Evolutionary conservation across 2,329 filamentous ascomycete genomes (phyloP).

Genomic region (Aureobasidium pullulans): DNA sequence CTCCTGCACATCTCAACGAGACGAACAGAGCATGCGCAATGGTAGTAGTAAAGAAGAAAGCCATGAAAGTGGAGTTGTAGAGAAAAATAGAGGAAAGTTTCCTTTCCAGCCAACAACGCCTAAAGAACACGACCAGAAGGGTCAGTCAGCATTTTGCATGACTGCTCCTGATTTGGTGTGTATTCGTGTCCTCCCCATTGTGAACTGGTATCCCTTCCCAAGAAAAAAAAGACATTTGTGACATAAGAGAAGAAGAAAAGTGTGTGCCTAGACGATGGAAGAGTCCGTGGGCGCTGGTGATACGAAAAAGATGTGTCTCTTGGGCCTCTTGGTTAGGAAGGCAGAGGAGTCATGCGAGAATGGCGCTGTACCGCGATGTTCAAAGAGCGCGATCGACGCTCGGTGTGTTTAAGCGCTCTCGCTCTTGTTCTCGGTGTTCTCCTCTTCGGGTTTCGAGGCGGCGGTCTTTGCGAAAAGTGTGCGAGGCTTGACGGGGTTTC

Average conservation of each 20-base stretch:
- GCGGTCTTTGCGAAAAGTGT: constrained; percentile 16
- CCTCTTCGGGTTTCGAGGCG: constrained; percentile 13
- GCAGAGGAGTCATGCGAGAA: neutral
- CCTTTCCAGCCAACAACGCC: neutral
- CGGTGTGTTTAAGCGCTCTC: neutral
- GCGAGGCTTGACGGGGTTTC: constrained; percentile 14
- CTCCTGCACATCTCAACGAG: neutral
- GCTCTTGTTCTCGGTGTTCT: neutral
- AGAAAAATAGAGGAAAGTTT: neutral
- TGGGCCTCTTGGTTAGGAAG: neutral
- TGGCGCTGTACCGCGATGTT: too few species aligned
- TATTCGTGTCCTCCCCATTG: neutral
- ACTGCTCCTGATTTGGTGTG: too few species aligned
- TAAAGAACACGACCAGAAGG: too few species aligned
- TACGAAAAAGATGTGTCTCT: neutral
- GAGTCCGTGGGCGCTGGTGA: neutral
- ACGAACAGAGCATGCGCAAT: neutral
- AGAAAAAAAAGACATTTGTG: neutral
- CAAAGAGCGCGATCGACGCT: neutral
- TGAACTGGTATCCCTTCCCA: neutral
- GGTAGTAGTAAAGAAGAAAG: neutral
- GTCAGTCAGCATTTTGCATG: too few species aligned
- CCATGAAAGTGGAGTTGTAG: too few species aligned
- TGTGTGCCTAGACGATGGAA: neutral
- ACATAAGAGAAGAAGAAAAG: neutral